These are phyloP conservation scores for Cercospora beticola DNA, from an alignment of 2,329 filamentous ascomycete genomes.

Conservation along the genomic window DNA sequence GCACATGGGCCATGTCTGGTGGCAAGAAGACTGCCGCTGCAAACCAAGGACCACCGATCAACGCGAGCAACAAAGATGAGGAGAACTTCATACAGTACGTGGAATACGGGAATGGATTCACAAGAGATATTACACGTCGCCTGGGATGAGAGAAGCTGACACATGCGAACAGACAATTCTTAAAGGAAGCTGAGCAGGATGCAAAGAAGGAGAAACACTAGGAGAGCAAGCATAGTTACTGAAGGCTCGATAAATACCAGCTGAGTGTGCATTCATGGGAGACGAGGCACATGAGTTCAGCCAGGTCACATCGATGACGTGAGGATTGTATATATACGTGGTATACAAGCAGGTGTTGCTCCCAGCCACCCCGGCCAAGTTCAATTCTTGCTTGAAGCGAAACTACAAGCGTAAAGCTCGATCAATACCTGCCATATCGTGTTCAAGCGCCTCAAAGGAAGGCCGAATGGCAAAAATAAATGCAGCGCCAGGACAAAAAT, in stretches of 20 bases:
- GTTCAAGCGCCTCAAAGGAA: neutral
- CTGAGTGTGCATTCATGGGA: neutral
- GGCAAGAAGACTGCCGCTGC: slow-evolving; percentile 50
- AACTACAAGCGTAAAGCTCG: no score
- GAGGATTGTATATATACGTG: slow-evolving; percentile 10
- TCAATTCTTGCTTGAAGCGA: neutral
- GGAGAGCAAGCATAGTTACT: neutral
- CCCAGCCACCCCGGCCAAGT: neutral
- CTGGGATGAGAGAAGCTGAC: neutral
- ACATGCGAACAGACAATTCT: slow-evolving; percentile 23
- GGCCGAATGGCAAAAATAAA: neutral
- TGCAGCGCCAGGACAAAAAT: neutral
- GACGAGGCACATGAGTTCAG: neutral
- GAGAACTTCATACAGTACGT: slow-evolving; percentile 68
- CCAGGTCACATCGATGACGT: neutral
- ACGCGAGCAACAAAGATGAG: slow-evolving; percentile 65
- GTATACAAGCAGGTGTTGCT: slow-evolving; percentile 17
- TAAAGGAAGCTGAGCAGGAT: slow-evolving; percentile 26
- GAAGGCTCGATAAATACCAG: neutral
- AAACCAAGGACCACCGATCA: slow-evolving; percentile 57
- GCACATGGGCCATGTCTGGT: slow-evolving; percentile 47
- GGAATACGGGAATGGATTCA: neutral
- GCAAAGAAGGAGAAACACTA: slow-evolving; percentile 25
- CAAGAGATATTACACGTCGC: neutral
- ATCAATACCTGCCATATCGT: neutral